phyloP scores from a whole-genome alignment of 306 rosid species.

The Cyamopsis tetragonoloba region DNA sequence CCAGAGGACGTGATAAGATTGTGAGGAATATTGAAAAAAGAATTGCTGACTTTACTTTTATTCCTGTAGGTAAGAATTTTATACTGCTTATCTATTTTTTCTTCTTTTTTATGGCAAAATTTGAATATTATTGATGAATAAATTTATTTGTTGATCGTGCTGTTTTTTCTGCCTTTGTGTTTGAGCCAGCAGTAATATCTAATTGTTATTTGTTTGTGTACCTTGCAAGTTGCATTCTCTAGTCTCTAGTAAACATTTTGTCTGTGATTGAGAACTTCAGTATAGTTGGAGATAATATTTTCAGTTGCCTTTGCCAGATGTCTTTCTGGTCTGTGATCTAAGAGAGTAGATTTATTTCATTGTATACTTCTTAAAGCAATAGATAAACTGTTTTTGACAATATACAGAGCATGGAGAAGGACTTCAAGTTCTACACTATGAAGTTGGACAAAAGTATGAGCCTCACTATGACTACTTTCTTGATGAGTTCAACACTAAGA shows the following conservation, averaged over 20 bases:
- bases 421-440: constrained; percentile 96
- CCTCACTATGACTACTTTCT: constrained; percentile 97
- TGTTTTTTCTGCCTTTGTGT: background rate
- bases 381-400: constrained; percentile 20
- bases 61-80: constrained; percentile 70
- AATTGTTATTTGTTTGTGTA: background rate
- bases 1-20: constrained; percentile 83
- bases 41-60: constrained; percentile 83
- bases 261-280: background rate
- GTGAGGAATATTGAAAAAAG: constrained; percentile 76
- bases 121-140: background rate
- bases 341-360: constrained; percentile 19
- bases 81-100: constrained; percentile 11
- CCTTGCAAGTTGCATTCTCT: background rate
- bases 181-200: background rate
- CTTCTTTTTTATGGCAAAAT: no score
- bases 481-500: constrained; percentile 75
- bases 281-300: background rate
- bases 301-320: constrained; percentile 13
- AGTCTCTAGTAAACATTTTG: background rate
- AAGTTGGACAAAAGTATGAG: constrained; percentile 96
- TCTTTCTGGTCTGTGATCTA: constrained; percentile 2
- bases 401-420: constrained; percentile 96
- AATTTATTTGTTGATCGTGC: background rate
- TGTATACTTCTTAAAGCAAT: constrained; percentile 23